Conservation (phyloP, 2,329 filamentous ascomycete species). For the Penicillium griseofulvum region DNA sequence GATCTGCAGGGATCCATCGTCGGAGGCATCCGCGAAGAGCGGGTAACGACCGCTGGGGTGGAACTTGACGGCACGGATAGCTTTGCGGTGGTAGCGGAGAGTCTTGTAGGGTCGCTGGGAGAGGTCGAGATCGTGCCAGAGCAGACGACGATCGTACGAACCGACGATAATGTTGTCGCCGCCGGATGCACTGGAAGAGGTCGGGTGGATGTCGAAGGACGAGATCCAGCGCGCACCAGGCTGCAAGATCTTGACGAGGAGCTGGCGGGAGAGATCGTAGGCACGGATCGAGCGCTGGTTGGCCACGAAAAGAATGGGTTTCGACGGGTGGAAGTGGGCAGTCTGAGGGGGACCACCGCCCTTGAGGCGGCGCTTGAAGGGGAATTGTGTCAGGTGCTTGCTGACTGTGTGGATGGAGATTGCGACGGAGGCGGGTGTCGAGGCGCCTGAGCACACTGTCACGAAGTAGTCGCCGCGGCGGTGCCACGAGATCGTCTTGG, state of each 20-base stretch:
- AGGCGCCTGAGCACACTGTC: conserved; percentile 71
- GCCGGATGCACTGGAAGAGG: conserved; percentile 83
- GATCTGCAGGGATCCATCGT: conserved; percentile 90
- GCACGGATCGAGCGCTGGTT: conserved; percentile 90
- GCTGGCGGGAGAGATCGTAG: conserved; percentile 89
- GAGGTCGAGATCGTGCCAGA: conserved; percentile 97
- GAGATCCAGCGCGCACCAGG: conserved; percentile 95
- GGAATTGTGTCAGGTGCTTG: conserved; percentile 91
- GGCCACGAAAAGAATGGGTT: conserved; percentile 92
- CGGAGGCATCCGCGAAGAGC: conserved; percentile 89
- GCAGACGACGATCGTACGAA: conserved; percentile 85
- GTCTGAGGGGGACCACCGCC: conserved; percentile 77
- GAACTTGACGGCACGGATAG: conserved; percentile 84
- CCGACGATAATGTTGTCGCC: conserved; percentile 94
- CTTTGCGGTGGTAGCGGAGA: conserved; percentile 88
- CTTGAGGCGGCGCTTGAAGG: conserved; percentile 72
- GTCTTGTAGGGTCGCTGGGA: conserved; percentile 92
- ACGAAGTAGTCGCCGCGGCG: conserved; percentile 90
- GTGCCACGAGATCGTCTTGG: conserved; percentile 93
- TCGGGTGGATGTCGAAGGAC: conserved; percentile 84
- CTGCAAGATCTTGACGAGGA: conserved; percentile 88
- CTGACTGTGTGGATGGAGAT: conserved; percentile 93
- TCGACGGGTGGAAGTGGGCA: conserved; percentile 89
- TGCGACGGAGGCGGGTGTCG: conserved; percentile 55
- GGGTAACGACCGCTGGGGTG: conserved; percentile 74